Evolutionary conservation across 2,329 filamentous ascomycete species (phyloP).

Genomic region (Penicillium corylophilum): DNA sequence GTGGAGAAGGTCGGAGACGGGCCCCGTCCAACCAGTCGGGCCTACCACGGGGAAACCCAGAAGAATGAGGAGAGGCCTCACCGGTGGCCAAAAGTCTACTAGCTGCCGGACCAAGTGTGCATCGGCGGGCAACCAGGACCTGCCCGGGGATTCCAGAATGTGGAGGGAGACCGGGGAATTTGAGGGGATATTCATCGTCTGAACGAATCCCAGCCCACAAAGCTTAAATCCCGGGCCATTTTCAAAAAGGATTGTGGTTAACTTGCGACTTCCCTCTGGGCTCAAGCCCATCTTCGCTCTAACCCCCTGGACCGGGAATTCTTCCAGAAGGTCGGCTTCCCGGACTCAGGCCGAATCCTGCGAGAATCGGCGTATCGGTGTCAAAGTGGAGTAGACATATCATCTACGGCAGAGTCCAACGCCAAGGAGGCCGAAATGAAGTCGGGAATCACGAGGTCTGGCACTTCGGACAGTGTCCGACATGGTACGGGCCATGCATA

Average conservation of each 20-base stretch:
- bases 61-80: constrained; percentile 8
- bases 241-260: no score
- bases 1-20: constrained; percentile 14
- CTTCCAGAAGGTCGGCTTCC: constrained; percentile 21
- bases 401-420: constrained; percentile 6
- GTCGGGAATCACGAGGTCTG: not conserved
- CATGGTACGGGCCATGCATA: not conserved
- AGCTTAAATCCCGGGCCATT: constrained; percentile 5
- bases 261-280: no score
- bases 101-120: constrained; percentile 6
- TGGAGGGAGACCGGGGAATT: constrained; percentile 17
- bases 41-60: not conserved
- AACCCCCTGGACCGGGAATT: not conserved
- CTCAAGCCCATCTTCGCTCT: not conserved
- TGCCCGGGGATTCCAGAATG: constrained; percentile 14
- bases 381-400: not conserved
- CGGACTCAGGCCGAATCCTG: constrained; percentile 1
- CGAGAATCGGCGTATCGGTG: constrained; percentile 5
- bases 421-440: constrained; percentile 7
- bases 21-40: constrained; percentile 2
- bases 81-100: constrained; percentile 13
- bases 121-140: constrained; percentile 2
- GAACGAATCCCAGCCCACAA: constrained; percentile 10
- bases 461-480: constrained; percentile 13
- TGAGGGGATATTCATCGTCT: constrained; percentile 10